phyloP scores from a whole-genome alignment of 441 rosid species.

The Raphanus hybrid region DNA sequence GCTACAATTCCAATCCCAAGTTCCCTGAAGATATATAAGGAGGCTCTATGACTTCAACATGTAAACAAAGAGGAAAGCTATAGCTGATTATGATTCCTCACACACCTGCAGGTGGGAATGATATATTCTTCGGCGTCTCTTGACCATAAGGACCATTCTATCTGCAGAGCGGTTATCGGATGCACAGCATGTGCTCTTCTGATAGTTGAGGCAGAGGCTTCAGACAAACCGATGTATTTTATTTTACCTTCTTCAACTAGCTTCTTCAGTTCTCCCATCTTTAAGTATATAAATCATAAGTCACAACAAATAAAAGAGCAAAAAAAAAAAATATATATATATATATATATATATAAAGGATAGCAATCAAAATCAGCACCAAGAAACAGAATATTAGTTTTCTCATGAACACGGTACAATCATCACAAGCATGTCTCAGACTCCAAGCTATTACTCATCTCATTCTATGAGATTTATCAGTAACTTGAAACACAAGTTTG shows the following conservation, averaged over 20 bases:
- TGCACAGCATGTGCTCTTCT: conserved; percentile 78
- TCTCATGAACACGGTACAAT: not conserved
- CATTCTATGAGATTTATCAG: not conserved
- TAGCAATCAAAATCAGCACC: not conserved
- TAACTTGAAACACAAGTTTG: not conserved
- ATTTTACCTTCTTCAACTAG: conserved; percentile 68
- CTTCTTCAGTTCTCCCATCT: conserved; percentile 73
- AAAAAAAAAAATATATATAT: too few relatives aligned
- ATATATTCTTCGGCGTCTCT: conserved; percentile 66
- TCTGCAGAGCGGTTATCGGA: conserved; percentile 66
- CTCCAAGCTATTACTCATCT: not conserved
- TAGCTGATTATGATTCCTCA: not conserved
- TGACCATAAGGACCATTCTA: conserved; percentile 79
- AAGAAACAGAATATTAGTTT: not conserved
- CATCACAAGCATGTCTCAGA: not conserved
- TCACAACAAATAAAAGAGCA: too few relatives aligned
- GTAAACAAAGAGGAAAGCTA: not conserved
- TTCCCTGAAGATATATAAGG: conserved; percentile 41
- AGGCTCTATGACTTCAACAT: not conserved
- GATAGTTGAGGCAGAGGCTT: conserved; percentile 71
- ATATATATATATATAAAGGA: too few relatives aligned
- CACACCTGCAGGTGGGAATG: conserved; percentile 50
- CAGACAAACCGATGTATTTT: conserved; percentile 65
- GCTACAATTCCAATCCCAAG: conserved; percentile 80
- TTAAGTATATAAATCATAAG: not conserved